Evolutionary conservation across 1,284 basidiomycete species (phyloP), one percentile per base, ranked within the genome.

Genomic region (Entoloma clypeatum): DNA sequence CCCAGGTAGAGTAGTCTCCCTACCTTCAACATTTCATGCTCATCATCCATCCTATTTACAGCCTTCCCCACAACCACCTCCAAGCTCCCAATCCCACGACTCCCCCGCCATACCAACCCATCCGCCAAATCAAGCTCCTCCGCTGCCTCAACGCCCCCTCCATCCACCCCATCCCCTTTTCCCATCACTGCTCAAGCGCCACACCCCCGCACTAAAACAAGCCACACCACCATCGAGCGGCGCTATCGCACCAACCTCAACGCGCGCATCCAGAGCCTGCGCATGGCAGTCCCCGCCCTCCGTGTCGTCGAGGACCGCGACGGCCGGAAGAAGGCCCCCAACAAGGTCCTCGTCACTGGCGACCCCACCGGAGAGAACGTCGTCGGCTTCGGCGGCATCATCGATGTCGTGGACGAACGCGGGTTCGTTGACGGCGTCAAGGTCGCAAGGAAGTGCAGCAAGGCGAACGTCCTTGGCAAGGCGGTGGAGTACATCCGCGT

Each of bases 201-300:
- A 30, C 62, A 23, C 56, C 64, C 11, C 1, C 77, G 85, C 3
- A 79, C 84, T n/a, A 89, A 89, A 63, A 89, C 86, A 0, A 89
- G 86, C 45, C 91, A 94, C 60, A 94, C 92, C 7, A 92, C 89
- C 17, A 93, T 94, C 51, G 92, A 94, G 63, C 78, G 92, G 10
- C 75, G 92, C 22, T 90, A 93, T 56, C 79, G 92, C 27, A 92
- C 91, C 11, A 93, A 93, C 61, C 75, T 94, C 44, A 94, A 94
- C 57, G 87, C 89, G 8, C 81, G 90, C 35, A 93, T 94, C 31
- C 81, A 86, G 43, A 83, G 84, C 41, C 70, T 94, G 29, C 81
- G 86, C 42, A 77, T 81, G 55, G 83, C 89, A 7, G 88, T 92
- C 1, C 89, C 89, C 1, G 90, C 89, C 0, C 71, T 92, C 24